Base-by-base conservation (phyloP, 2,329 filamentous ascomycete species). In the Scortechinia acanthostroma region DNA sequence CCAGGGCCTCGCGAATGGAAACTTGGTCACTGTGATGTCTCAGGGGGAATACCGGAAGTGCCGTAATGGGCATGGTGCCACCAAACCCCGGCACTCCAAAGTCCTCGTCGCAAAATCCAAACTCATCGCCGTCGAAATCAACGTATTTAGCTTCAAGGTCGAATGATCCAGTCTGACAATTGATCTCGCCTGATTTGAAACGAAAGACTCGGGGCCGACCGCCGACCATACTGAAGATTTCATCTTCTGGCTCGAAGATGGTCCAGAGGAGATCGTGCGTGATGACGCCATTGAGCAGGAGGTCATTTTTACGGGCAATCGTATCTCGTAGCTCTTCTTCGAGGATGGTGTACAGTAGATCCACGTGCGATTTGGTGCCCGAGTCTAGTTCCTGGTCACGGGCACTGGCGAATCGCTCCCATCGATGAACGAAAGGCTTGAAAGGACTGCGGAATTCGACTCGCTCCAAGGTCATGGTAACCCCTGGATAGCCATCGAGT, bases 371-470 rank as follows among this genome's bases (percentile, higher is more conserved):
- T 43, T 57, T 59, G 3, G 56, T 57, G 10, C 49, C 50, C 0
- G 48, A n/a, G 19, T 66, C 61, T 19, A 52, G 42, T 44, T 59
- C 55, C 6, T 55, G 50, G 3, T 59, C 47, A 6, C 56, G 50
- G 4, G 53, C 49, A 17, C 55, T 45, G 10, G 48, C 21, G 13
- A 69, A 58, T 1, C 49, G 45, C 15, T 61, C 56, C 71, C 73
- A 77, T 20, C 74, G 65, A 51, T 77, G 73, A 33, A 77, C 69
- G 19, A 77, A 64, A 0, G 71, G 69, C 45, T 65, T 60, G 47
- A 76, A 75, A 0, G 66, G 67, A 2, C 60, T 62, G 4, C 53
- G 53, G 48, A 77, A 74, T 40, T 73, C 67, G 2, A 76, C 57
- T 5, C 69, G 62, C 43, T 71, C 63, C 43, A 76, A 54, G 1